Base-by-base conservation (phyloP, 108 stramenopile genomes). In the Cyclotella distinguenda region DNA sequence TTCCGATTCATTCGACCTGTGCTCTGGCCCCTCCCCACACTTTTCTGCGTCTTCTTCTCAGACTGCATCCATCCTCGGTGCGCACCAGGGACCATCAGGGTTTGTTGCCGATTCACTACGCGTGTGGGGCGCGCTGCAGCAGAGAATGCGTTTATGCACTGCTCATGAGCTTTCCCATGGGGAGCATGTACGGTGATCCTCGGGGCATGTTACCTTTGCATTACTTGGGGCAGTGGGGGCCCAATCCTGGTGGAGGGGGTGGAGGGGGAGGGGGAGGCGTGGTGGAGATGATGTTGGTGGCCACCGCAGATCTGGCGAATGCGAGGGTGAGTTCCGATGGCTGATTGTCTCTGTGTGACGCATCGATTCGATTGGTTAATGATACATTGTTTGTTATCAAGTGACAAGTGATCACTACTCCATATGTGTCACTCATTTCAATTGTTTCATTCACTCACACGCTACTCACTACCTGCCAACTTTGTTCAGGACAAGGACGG, bases 121-220 rank as follows among this genome's bases (percentile, higher is more conserved):
- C 91, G 2, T 85, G 86, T 62, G 88, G 91, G 13, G 84, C 84
- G 53, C 81, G 86, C 68, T 84, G 85, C 8, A 60, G 61, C 13
- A 68, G 81, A 12, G 88, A 88, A 23, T 78, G 86, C n/a, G 77
- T 89, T 49, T 86, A 87, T 34, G 15, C 73, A 34, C 60, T 93
- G 33, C 82, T 93, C 13, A 80, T 86, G 74, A 38, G 38, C 46
- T 84, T 74, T 66, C 88, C 88, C 10, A 69, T 85, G n/a, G 91
- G 86, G 27, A 80, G 85, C 32, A 71, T 79, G 45, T 45, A 47
- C 4, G 39, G 45, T 4, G 91, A 92, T 74, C 88, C 91, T 15
- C 76, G 81, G 23, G 91, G 91, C 1, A 92, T 92, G 91, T 65
- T 92, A 32, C 88, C 91, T 6, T 70, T 92, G 55, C 91, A 92